Conservation (phyloP, 176 grass and related monocot genomes). For the Oryza meridionalis region DNA sequence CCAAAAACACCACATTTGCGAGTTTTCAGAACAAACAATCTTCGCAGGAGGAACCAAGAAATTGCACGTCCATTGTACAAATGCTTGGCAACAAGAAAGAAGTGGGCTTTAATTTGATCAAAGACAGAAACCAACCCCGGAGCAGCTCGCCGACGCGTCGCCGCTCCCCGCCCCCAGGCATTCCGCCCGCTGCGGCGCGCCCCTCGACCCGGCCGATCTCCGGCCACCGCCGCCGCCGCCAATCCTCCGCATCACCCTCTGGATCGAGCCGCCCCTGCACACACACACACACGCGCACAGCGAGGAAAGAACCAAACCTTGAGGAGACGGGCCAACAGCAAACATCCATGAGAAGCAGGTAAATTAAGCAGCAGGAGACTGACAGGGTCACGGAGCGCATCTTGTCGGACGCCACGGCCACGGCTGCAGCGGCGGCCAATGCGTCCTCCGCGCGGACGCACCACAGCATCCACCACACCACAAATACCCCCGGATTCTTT, state of each 20-base stretch:
- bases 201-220: constrained; percentile 12
- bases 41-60: not conserved
- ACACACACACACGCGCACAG: constrained; percentile 40
- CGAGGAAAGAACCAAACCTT: constrained; percentile 27
- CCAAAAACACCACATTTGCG: not conserved
- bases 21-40: not conserved
- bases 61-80: not conserved
- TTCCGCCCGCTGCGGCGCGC: not conserved
- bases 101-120: not conserved
- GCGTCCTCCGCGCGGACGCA: constrained; percentile 66
- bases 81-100: not conserved
- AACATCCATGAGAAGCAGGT: not conserved
- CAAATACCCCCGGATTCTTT: constrained; percentile 32
- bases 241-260: constrained; percentile 67
- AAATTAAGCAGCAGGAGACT: not conserved
- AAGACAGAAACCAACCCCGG: constrained; percentile 38
- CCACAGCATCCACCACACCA: constrained; percentile 56
- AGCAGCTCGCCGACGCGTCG: constrained; percentile 59
- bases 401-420: constrained; percentile 65
- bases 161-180: not conserved
- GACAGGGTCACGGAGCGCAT: constrained; percentile 64
- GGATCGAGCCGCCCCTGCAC: constrained; percentile 81
- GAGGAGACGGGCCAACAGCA: not conserved
- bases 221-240: constrained; percentile 24
- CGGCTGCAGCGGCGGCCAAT: constrained; percentile 60